These are phyloP conservation scores for Candida morakotiae DNA, from an alignment of 805 yeast species.

Conservation along the genomic window DNA sequence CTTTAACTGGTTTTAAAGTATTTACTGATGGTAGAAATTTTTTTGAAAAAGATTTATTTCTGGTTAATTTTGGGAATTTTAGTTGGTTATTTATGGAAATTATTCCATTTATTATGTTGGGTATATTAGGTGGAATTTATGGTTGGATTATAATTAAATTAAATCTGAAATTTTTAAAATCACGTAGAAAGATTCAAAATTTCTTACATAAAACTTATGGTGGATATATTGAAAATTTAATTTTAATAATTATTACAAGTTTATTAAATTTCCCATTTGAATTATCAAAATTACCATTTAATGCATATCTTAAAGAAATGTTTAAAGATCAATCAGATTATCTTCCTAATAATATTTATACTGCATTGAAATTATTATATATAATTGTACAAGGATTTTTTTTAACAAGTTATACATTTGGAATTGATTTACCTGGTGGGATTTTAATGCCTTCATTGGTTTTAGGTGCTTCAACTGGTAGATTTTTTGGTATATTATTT, in stretches of 20 bases:
- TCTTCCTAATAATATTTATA: constrained; percentile 16
- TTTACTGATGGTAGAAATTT: constrained; percentile 39
- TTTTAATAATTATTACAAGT: constrained; percentile 48
- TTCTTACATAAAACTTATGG: constrained; percentile 18
- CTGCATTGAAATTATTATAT: constrained; percentile 27
- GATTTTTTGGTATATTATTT: constrained; percentile 51
- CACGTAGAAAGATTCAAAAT: constrained; percentile 28
- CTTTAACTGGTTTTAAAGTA: constrained; percentile 40
- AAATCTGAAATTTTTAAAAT: constrained; percentile 32
- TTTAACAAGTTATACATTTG: constrained; percentile 66
- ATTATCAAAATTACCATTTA: constrained; percentile 51
- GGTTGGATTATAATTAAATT: constrained; percentile 52
- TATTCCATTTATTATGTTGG: constrained; percentile 68
- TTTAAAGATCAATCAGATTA: constrained; percentile 58
- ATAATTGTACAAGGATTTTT: constrained; percentile 50
- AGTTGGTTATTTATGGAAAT: constrained; percentile 71
- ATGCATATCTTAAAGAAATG: constrained; percentile 53
- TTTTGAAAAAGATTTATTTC: constrained; percentile 48
- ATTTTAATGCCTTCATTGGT: constrained; percentile 59
- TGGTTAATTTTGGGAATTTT: constrained; percentile 63
- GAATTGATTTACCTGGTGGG: constrained; percentile 67
- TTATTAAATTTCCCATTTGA: constrained; percentile 52
- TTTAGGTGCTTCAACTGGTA: constrained; percentile 57
- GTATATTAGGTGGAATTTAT: constrained; percentile 63
- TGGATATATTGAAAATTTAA: constrained; percentile 45